Percentiles rank a stretch among this genome's conserved stretches.
Conservation (phyloP, 106 monocot genomes). For the Dioscorea alata region DNA sequence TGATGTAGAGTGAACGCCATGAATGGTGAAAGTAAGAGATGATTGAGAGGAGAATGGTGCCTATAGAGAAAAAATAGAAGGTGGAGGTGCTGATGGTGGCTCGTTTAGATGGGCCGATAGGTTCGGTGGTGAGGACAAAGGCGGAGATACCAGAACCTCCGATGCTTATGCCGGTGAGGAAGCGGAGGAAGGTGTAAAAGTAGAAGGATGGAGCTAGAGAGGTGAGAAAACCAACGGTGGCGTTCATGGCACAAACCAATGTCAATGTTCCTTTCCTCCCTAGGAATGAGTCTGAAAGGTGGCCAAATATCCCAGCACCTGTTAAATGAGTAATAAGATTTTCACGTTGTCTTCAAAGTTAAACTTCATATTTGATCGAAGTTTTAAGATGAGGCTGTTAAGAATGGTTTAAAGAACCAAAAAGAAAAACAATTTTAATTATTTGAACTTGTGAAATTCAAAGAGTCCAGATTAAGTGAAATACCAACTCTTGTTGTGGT, state of each 20-base stretch:
- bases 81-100: conserved; percentile 8
- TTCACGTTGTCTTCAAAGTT: background rate
- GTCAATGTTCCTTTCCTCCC: conserved; percentile 17
- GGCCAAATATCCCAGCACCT: conserved; percentile 27
- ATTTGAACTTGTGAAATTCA: no score
- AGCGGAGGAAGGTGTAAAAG: conserved; percentile 4
- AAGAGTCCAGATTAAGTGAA: no score
- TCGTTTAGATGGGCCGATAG: conserved; percentile 8
- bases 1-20: conserved; percentile 17
- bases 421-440: no score
- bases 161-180: conserved; percentile 10
- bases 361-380: background rate
- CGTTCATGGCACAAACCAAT: conserved; percentile 2
- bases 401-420: no score
- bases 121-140: conserved; percentile 22
- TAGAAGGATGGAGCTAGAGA: background rate
- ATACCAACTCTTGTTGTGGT: no score
- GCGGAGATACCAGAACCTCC: conserved; percentile 10
- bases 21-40: conserved; percentile 2
- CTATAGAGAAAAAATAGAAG: conserved; percentile 25
- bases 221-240: conserved; percentile 9
- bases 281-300: conserved; percentile 19
- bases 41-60: conserved; percentile 3
- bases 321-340: background rate
- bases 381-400: no score